Percentiles rank a stretch among this genome's conserved stretches.
Evolutionary conservation across 2,329 filamentous ascomycete genomes (phyloP).

Genomic region (Bisporella sp.): DNA sequence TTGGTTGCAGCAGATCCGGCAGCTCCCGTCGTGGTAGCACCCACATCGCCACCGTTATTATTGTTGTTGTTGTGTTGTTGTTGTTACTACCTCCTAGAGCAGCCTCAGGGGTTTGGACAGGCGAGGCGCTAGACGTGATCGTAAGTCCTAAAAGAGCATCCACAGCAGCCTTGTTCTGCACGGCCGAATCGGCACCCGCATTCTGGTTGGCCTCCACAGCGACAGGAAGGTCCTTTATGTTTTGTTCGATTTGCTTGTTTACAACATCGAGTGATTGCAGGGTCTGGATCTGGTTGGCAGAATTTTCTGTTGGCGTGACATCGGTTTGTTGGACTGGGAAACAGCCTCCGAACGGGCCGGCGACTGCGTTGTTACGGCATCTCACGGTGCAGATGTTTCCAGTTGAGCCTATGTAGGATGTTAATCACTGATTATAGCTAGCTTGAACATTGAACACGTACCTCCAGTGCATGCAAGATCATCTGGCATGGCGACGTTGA

Average conservation of each 20-base stretch:
- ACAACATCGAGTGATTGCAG: constrained; percentile 38
- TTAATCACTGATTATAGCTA: neutral
- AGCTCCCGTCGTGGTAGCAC: constrained; percentile 1
- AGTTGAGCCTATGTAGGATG: constrained; percentile 36
- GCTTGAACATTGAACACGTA: constrained; percentile 24
- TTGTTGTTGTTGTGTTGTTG: too few relatives aligned
- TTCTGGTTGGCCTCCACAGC: constrained; percentile 40
- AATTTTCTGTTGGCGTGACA: constrained; percentile 28
- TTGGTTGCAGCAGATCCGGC: neutral
- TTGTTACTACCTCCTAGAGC: constrained; percentile 3
- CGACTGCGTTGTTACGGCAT: constrained; percentile 50
- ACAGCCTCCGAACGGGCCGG: constrained; percentile 52
- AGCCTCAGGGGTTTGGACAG: constrained; percentile 29
- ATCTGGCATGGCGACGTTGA: constrained; percentile 46
- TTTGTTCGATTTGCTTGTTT: constrained; percentile 40
- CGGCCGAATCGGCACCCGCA: constrained; percentile 28
- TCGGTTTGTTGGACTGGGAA: constrained; percentile 51
- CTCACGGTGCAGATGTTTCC: constrained; percentile 53
- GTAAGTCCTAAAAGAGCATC: constrained; percentile 27
- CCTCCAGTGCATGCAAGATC: constrained; percentile 43
- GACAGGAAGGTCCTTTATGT: constrained; percentile 42
- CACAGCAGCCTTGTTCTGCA: constrained; percentile 27
- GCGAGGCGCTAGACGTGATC: constrained; percentile 25
- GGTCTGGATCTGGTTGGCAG: constrained; percentile 38
- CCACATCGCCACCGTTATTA: constrained; percentile 12